phyloP scores from a whole-genome alignment of 106 monocot genomes.

The Dendrobium officinale region DNA sequence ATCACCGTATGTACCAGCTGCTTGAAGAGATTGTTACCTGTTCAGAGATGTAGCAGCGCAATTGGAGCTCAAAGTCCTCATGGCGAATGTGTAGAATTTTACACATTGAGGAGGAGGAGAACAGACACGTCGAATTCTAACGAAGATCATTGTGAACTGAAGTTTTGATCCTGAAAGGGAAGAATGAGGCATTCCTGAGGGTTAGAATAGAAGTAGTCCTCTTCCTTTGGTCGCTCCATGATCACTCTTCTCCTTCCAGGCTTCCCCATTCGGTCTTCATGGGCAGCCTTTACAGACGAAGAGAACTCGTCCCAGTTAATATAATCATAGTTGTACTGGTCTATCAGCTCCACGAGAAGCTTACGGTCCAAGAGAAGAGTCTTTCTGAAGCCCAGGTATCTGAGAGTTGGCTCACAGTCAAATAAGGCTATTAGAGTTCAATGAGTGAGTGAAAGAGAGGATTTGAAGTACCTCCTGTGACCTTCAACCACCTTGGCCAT shows the following conservation, averaged over 20 bases:
- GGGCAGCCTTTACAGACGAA: conserved; percentile 47
- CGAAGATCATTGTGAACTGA: conserved; percentile 5
- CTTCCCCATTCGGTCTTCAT: conserved; percentile 55
- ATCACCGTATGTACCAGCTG: too few relatives aligned
- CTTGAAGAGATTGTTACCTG: too few relatives aligned
- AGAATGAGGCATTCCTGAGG: conserved; percentile 72
- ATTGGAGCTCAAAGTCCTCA: too few relatives aligned
- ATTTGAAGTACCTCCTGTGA: conserved; percentile 60
- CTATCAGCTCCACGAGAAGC: conserved; percentile 64
- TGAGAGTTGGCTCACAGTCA: conserved; percentile 13
- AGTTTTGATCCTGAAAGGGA: conserved; percentile 17
- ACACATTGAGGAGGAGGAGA: too few relatives aligned
- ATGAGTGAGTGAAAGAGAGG: not conserved
- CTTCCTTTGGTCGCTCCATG: conserved; percentile 81
- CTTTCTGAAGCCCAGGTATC: conserved; percentile 73
- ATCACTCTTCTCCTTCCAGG: conserved; percentile 53
- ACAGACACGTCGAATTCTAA: too few relatives aligned
- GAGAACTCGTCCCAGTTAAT: conserved; percentile 82
- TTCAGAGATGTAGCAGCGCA: too few relatives aligned
- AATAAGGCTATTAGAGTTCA: not conserved
- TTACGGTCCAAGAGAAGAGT: conserved; percentile 61
- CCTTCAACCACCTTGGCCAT: conserved; percentile 98
- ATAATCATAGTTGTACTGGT: conserved; percentile 46
- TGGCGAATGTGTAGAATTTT: too few relatives aligned
- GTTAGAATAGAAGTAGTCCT: conserved; percentile 95